Percentiles rank a stretch among this genome's conserved stretches.
These are phyloP conservation scores for Schwanniomyces vanrijiae DNA, from an alignment of 805 yeast species.

Conservation along the genomic window DNA sequence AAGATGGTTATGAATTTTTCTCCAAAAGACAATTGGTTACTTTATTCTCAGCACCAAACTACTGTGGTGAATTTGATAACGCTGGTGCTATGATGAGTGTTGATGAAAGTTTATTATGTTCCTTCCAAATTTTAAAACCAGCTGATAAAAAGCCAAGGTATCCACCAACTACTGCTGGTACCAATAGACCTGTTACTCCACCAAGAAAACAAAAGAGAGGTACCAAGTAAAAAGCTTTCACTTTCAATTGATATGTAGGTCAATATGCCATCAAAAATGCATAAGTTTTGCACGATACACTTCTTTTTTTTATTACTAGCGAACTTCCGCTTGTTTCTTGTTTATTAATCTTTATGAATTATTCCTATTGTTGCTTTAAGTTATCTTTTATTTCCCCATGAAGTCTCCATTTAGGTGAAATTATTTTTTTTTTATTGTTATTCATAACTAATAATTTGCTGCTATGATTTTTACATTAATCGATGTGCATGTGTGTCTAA, in stretches of 20 bases:
- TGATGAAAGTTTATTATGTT: constrained; percentile 92
- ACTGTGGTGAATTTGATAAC: constrained; percentile 98
- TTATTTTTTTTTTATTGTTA: neutral
- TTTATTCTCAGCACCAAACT: constrained; percentile 93
- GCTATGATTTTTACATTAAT: neutral
- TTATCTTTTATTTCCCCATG: neutral
- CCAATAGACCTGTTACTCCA: constrained; percentile 54
- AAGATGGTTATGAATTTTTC: constrained; percentile 97
- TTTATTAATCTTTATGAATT: neutral
- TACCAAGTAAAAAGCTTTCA: constrained; percentile 32
- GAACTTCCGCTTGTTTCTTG: neutral
- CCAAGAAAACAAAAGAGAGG: constrained; percentile 59
- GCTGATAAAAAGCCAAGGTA: constrained; percentile 90
- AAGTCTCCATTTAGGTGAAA: neutral
- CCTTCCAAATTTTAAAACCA: constrained; percentile 95
- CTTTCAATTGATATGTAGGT: neutral
- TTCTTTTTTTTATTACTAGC: neutral
- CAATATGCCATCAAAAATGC: constrained; percentile 1
- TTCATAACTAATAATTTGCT: neutral
- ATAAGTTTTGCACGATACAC: neutral
- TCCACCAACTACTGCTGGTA: constrained; percentile 44
- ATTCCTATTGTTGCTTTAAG: neutral
- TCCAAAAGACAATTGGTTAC: constrained; percentile 95
- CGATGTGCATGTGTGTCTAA: neutral
- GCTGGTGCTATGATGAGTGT: constrained; percentile 99